These are phyloP conservation scores for Amphirosellinia nigrospora DNA, from an alignment of 495 filamentous ascomycete species.

Conservation along the genomic window DNA sequence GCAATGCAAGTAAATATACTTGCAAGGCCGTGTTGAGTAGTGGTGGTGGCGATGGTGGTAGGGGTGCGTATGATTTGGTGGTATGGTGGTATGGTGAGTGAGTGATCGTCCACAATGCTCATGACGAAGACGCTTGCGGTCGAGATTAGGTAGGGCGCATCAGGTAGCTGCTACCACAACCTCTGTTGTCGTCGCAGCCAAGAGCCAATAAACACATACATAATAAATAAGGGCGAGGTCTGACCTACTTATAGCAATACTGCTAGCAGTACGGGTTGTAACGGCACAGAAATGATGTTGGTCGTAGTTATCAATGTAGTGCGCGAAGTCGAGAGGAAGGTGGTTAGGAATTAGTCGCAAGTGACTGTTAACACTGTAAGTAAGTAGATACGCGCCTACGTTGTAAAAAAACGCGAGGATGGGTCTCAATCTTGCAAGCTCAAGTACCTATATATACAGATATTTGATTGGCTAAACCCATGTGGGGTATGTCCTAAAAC, in stretches of 20 bases:
- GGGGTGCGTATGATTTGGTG: too few species aligned
- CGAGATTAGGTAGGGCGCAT: not conserved
- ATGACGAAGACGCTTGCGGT: not conserved
- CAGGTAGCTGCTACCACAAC: not conserved
- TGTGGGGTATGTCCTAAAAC: not conserved
- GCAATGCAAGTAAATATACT: not conserved
- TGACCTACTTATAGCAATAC: conserved; percentile 1
- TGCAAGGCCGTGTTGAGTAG: not conserved
- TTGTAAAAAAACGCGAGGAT: conserved; percentile 16
- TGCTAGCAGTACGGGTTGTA: not conserved
- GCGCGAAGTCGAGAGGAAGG: not conserved
- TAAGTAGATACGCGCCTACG: not conserved
- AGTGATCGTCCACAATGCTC: not conserved
- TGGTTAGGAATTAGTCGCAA: not conserved
- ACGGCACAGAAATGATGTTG: not conserved
- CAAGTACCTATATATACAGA: not conserved
- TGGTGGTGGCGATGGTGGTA: not conserved
- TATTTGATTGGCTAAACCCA: not conserved
- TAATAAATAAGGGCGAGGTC: not conserved
- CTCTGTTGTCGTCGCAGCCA: not conserved
- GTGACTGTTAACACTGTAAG: not conserved
- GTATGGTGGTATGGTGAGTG: not conserved
- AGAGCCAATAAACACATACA: not conserved
- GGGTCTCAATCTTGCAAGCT: not conserved
- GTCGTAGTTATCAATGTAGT: not conserved